A percentile compares a stretch with the other conserved stretches of the same genome.
Conservation (phyloP, 441 rosid species). For the Macaranga tanarius region DNA sequence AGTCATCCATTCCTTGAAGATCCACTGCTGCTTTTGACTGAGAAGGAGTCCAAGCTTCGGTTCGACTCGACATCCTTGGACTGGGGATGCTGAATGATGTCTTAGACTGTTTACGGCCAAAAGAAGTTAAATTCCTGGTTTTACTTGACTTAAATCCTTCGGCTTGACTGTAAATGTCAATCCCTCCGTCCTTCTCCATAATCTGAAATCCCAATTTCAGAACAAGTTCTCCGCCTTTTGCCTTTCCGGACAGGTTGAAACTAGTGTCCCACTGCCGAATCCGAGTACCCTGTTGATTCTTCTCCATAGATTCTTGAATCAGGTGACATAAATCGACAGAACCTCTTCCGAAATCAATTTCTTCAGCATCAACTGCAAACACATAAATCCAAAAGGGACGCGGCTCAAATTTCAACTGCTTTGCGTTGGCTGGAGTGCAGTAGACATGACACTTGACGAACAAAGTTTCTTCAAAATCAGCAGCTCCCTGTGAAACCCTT, state of each 20-base stretch:
- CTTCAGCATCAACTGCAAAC: conserved; percentile 77
- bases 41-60: conserved; percentile 65
- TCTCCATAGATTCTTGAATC: conserved; percentile 78
- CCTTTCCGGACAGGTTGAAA: conserved; percentile 80
- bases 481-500: conserved; percentile 77
- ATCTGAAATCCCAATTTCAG: conserved; percentile 82
- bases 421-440: conserved; percentile 51
- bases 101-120: conserved; percentile 76
- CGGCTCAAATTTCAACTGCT: conserved; percentile 63
- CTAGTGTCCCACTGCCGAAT: conserved; percentile 88
- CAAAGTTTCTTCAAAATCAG: conserved; percentile 89
- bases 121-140: conserved; percentile 40
- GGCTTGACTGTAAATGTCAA: conserved; percentile 66
- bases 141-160: conserved; percentile 48
- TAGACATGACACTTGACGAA: conserved; percentile 79
- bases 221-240: conserved; percentile 83
- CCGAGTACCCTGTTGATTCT: conserved; percentile 66
- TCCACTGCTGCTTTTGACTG: conserved; percentile 39
- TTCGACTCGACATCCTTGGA: conserved; percentile 65
- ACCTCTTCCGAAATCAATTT: conserved; percentile 74
- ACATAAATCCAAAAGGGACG: conserved; percentile 71
- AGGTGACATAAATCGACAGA: conserved; percentile 64
- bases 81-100: conserved; percentile 84
- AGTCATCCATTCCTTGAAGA: conserved; percentile 74
- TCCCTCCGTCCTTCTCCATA: conserved; percentile 93